phyloP scores from a whole-genome alignment of 2,329 filamentous ascomycete genomes.

The Penicillium sp. region DNA sequence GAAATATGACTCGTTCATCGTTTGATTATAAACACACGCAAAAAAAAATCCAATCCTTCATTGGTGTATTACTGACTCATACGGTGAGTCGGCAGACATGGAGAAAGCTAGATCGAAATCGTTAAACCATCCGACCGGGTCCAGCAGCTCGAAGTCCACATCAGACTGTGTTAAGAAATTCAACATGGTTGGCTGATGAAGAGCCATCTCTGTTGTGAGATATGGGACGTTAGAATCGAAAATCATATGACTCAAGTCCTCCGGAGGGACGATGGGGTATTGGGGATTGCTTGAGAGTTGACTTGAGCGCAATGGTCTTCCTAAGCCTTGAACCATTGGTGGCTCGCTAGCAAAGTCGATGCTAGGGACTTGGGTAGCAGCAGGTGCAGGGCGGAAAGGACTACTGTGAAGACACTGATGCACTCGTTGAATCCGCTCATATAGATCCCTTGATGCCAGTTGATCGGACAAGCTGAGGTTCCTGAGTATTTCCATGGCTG shows the following conservation, averaged over 20 bases:
- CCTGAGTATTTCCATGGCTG: constrained; percentile 24
- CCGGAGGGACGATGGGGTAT: background rate
- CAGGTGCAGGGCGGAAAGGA: background rate
- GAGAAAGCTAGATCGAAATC: constrained; percentile 7
- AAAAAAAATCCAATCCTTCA: background rate
- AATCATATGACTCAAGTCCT: background rate
- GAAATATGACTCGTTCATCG: background rate
- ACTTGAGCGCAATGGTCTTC: background rate
- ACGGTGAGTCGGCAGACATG: background rate
- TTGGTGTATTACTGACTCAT: background rate
- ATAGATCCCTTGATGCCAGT: constrained; percentile 14
- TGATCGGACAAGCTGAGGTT: constrained; percentile 11
- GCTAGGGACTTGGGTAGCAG: background rate
- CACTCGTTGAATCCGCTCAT: constrained; percentile 14
- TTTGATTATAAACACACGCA: background rate
- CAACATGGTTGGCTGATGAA: constrained; percentile 14
- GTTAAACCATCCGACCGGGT: constrained; percentile 11
- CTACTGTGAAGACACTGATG: constrained; percentile 3
- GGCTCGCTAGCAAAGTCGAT: background rate
- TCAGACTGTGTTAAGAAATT: constrained; percentile 12
- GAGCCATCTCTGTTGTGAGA: constrained; percentile 15
- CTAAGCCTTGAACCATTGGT: background rate
- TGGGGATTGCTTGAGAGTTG: background rate
- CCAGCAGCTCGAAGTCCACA: constrained; percentile 12
- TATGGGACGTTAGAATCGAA: constrained; percentile 5